A percentile compares a stretch with the other conserved stretches of the same genome.
Conservation (phyloP, 495 filamentous ascomycete genomes). For the Trichoderma asperelloides region DNA sequence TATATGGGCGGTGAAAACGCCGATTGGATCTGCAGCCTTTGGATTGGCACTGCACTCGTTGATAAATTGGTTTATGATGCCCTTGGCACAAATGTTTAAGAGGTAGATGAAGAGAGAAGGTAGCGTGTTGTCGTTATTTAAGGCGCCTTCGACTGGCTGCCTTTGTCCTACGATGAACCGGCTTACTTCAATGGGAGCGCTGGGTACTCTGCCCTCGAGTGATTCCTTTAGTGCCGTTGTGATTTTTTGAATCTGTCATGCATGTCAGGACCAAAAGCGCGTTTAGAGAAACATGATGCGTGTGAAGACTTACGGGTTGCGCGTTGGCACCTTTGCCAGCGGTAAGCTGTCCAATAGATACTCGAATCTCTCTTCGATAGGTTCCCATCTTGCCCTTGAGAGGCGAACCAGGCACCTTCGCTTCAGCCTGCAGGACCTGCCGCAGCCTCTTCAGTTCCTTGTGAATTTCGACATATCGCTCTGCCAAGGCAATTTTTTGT, state of each 20-base stretch:
- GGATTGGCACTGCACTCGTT: slow-evolving; percentile 62
- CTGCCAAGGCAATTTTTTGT: slow-evolving; percentile 20
- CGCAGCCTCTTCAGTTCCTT: slow-evolving; percentile 64
- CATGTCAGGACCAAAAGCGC: neutral
- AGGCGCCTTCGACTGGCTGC: slow-evolving; percentile 39
- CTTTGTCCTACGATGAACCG: slow-evolving; percentile 54
- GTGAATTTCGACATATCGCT: slow-evolving; percentile 62
- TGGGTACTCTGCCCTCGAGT: slow-evolving; percentile 32
- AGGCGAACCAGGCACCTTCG: slow-evolving; percentile 25
- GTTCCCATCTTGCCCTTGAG: slow-evolving; percentile 64
- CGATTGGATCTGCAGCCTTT: slow-evolving; percentile 71
- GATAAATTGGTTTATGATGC: slow-evolving; percentile 63
- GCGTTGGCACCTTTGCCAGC: slow-evolving; percentile 54
- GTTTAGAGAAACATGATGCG: neutral
- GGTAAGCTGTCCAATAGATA: slow-evolving; percentile 65
- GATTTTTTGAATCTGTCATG: slow-evolving; percentile 26
- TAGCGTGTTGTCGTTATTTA: slow-evolving; percentile 42
- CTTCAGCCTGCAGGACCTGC: slow-evolving; percentile 42
- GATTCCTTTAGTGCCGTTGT: slow-evolving; percentile 39
- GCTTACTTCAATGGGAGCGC: slow-evolving; percentile 56
- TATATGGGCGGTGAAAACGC: slow-evolving; percentile 62
- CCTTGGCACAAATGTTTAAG: slow-evolving; percentile 75
- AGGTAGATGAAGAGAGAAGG: slow-evolving; percentile 73
- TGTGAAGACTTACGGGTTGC: slow-evolving; percentile 34
- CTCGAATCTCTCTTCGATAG: slow-evolving; percentile 62